Evolutionary conservation across 2,329 filamentous ascomycete species (phyloP), one percentile per base, ranked within the genome.

Genomic region (Endoconidiophora laricicola): DNA sequence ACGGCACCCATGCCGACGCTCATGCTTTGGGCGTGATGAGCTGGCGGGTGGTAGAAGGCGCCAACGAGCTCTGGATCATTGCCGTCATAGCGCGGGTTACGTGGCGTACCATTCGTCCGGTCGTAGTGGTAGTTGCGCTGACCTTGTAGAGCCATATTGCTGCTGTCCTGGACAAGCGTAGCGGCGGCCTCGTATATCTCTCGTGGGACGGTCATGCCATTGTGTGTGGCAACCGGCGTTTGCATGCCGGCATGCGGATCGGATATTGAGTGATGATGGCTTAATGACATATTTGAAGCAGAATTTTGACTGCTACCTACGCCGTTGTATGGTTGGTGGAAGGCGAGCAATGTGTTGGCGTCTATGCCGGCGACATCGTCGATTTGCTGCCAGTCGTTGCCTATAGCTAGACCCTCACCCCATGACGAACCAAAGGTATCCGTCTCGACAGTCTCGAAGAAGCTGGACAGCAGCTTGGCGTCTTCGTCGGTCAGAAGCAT

Each of bases 401-500:
- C 71, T 56, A 67, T 72, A 55, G 67, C 66, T 37, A 70, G 65
- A 7, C 70, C 68, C 56, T 74, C 72, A 42, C 70, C 70, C 54
- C 71, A 74, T 4, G 69, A 69, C 33, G 67, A 63, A 53, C 66
- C 67, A 57, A 69, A 73, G 33, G 71, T 66, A 54, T 74, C 67
- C 4, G 72, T 66, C 46, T 65, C 68, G 51, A 79, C 66, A 49
- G 69, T 67, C 49, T 73, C 68, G 59, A 80, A 76, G 58, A 79
- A 79, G 55, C 61, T 66, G 53, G 72, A 70, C 16, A 85, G 66
- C 52, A 74, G 65, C 56, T 71, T 76, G 48, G 67, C 73, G 59
- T 80, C 77, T 53, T 69, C 73, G 57, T 79, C 76, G 56, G 77
- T 74, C 54, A 85, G 70, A 39, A 85, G 68, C 16, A 79, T 75